Conservation (phyloP, 23 red algal species). For the Cyanidioschyzon merolae region DNA sequence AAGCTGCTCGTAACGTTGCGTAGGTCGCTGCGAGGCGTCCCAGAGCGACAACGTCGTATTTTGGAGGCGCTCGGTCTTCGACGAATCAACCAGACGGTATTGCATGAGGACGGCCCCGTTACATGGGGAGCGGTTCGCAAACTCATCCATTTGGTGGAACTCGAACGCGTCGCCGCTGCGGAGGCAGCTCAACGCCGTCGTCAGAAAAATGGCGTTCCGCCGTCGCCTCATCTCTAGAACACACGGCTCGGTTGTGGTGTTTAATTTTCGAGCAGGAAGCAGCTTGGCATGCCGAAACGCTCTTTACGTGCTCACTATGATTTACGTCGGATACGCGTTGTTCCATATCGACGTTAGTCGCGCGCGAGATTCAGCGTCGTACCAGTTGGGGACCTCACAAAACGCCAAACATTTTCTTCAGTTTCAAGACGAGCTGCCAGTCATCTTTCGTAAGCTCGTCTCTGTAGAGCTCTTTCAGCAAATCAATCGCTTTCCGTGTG, state of each 20-base stretch:
- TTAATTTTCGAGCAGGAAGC: too few species aligned
- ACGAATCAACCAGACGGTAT: slow-evolving; percentile 4
- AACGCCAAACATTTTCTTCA: slow-evolving; percentile 85
- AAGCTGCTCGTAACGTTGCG: neutral
- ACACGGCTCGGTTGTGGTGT: neutral
- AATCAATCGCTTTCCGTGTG: slow-evolving; percentile 74
- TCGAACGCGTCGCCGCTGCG: neutral
- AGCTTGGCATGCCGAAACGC: neutral
- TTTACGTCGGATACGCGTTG: too few species aligned
- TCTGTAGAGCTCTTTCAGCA: slow-evolving; percentile 71
- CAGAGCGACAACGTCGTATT: neutral
- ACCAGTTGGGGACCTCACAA: too few species aligned
- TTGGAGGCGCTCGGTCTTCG: neutral
- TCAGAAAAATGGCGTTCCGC: neutral
- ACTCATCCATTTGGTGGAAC: neutral
- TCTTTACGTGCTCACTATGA: neutral
- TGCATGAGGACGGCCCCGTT: neutral
- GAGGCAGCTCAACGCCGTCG: neutral
- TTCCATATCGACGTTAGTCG: neutral
- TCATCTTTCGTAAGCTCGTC: slow-evolving; percentile 84
- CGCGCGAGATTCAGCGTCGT: neutral
- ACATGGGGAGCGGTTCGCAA: neutral
- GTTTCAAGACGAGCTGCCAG: slow-evolving; percentile 78
- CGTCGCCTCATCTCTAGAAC: neutral
- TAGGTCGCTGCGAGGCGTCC: neutral